Base-by-base conservation (phyloP, 768 basidiomycete species). In the Phylloporus sp. region DNA sequence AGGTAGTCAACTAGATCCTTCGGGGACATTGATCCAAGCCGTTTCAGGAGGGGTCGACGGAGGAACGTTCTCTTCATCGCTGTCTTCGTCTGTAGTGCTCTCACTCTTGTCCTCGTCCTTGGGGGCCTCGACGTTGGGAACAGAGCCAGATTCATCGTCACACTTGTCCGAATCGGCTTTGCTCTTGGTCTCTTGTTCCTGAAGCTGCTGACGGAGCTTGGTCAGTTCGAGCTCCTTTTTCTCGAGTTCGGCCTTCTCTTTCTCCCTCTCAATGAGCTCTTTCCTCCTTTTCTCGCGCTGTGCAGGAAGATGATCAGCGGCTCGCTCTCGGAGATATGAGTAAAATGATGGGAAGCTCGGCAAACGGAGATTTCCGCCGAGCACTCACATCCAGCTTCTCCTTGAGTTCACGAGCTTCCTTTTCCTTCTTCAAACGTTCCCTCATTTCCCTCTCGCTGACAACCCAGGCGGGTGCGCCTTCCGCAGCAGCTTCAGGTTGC, bases 401-500 rank as follows among this genome's bases (percentile, higher is more conserved):
- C 66, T 82, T 79, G 37, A 75, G 59, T 59, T 86, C 86, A 34
- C 78, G 71, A 21, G 75, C 82, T 60, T 87, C 86, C 57, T 81
- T 82, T 70, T 91, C 88, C 58, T 76, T 75, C 69, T 77, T 75
- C 50, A 90, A 68, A 54, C 82, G 76, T 67, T 86, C 86, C 53
- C 76, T 74, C 73, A 90, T 80, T 65, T 81, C 79, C 52, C 86
- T 77, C 70, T 91, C 89, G 42, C 74, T 71, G 41, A 76, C 65
- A 14, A 91, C 87, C 90, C 90, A 94, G 31, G 69, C 75, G 1
- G 71, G 72, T 18, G 81, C 82, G 11, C 77, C 81, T 18, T 72
- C 69, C 3, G 88, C 84, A 21, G 90, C 89, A 2, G 74, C 72
- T 58, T 90, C 84, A 3, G 90, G 90, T 44, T 85, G 74, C 18